phyloP scores from a whole-genome alignment of 73 alveolate species.

The Paramecium primaurelia region DNA sequence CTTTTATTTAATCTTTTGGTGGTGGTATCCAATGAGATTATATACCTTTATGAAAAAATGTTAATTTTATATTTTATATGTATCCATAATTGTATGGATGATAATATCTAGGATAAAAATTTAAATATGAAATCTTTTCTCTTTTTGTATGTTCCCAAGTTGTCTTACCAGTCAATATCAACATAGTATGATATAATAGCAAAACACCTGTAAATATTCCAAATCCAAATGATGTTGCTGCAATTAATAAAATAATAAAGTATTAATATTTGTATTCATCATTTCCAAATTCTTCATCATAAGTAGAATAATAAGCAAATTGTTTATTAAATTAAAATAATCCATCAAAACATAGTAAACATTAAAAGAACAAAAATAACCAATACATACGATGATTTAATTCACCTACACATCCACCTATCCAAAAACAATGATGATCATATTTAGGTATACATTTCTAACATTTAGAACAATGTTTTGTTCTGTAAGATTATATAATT shows the following conservation, averaged over 20 bases:
- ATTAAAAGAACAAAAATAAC: slow-evolving; percentile 65
- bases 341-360: slow-evolving; percentile 47
- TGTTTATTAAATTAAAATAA: slow-evolving; percentile 22
- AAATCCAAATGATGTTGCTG: slow-evolving; percentile 29
- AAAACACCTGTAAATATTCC: slow-evolving; percentile 66
- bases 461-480: slow-evolving; percentile 79
- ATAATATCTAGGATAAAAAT: slow-evolving; percentile 61
- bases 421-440: slow-evolving; percentile 88
- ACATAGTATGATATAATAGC: slow-evolving; percentile 64
- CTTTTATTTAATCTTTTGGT: slow-evolving; percentile 42
- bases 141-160: slow-evolving; percentile 84
- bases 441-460: slow-evolving; percentile 74
- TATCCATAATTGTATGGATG: slow-evolving; percentile 73
- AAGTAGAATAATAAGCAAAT: not conserved
- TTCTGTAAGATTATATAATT: slow-evolving; percentile 64
- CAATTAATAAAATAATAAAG: not conserved
- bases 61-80: slow-evolving; percentile 50
- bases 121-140: slow-evolving; percentile 66
- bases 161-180: slow-evolving; percentile 68
- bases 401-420: slow-evolving; percentile 87
- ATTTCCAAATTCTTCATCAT: slow-evolving; percentile 39
- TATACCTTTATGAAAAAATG: slow-evolving; percentile 64
- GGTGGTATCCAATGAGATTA: slow-evolving; percentile 72
- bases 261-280: slow-evolving; percentile 2
- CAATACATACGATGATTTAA: slow-evolving; percentile 77